Evolutionary conservation across 345 rosid species (phyloP).

Genomic region (Lepidium didymum): DNA sequence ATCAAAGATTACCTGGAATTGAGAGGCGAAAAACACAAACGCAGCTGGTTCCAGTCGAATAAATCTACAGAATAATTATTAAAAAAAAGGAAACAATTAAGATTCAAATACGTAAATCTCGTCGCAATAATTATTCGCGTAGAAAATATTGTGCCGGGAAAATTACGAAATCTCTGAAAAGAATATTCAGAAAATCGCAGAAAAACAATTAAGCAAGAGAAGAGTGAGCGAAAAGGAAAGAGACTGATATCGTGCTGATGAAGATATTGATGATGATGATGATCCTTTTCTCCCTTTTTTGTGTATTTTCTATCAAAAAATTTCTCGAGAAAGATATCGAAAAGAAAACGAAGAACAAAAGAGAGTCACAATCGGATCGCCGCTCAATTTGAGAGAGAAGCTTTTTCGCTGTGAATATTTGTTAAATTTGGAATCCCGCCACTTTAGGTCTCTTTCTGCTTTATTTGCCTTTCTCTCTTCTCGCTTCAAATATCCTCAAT

Average conservation of each 20-base stretch:
- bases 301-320: conserved; percentile 4
- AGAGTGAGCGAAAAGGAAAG: conserved; percentile 21
- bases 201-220: background rate
- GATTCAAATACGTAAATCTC: conserved; percentile 7
- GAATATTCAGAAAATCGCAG: too few relatives aligned
- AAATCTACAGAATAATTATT: background rate
- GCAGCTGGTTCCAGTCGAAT: conserved; percentile 12
- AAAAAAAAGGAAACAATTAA: background rate
- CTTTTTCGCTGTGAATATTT: conserved; percentile 26
- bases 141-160: conserved; percentile 3
- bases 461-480: background rate
- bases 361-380: conserved; percentile 63
- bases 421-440: conserved; percentile 57
- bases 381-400: conserved; percentile 36
- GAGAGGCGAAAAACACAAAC: conserved; percentile 1
- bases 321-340: conserved; percentile 33
- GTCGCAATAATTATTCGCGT: background rate
- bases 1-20: conserved; percentile 5
- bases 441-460: conserved; percentile 27
- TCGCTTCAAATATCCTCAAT: background rate
- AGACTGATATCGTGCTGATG: conserved; percentile 28
- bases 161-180: conserved; percentile 11
- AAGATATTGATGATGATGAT: conserved; percentile 10
- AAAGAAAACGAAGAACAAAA: conserved; percentile 13
- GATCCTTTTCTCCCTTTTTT: conserved; percentile 1